Conservation (phyloP, 1,284 basidiomycete species). For the Somion occarium region DNA sequence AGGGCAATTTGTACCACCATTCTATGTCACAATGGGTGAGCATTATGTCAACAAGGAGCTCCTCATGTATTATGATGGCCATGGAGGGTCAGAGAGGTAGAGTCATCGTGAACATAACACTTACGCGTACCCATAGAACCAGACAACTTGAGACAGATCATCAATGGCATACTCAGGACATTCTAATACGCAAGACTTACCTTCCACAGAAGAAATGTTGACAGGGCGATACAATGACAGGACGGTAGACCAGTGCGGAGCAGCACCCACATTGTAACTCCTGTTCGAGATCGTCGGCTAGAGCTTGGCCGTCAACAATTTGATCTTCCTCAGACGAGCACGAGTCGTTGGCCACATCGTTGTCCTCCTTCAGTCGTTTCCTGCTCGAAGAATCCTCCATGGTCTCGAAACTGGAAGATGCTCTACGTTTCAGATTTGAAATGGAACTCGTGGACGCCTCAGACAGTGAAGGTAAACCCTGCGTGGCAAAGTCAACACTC, state of each 20-base stretch:
- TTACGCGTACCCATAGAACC: conserved; percentile 72
- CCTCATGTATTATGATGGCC: background rate
- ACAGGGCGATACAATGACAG: conserved; percentile 72
- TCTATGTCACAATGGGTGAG: conserved; percentile 38
- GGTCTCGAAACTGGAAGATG: conserved; percentile 53
- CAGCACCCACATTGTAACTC: conserved; percentile 82
- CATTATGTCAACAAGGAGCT: background rate
- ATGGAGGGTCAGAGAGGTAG: background rate
- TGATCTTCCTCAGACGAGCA: conserved; percentile 4
- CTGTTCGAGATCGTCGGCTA: conserved; percentile 59
- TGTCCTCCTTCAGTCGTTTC: conserved; percentile 57
- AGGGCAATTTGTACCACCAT: conserved; percentile 76
- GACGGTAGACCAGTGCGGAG: conserved; percentile 69
- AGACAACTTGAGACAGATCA: conserved; percentile 52
- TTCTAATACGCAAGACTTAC: conserved; percentile 32
- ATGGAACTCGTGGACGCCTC: conserved; percentile 4
- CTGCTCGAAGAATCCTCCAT: conserved; percentile 41
- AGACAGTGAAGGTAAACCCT: conserved; percentile 1
- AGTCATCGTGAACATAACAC: conserved; percentile 25
- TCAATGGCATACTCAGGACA: conserved; percentile 13
- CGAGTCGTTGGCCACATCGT: conserved; percentile 18
- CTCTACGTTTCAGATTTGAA: conserved; percentile 53
- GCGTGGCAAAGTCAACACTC: conserved; percentile 1
- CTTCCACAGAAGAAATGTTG: conserved; percentile 85
- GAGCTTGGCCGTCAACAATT: conserved; percentile 27